phyloP scores from a whole-genome alignment of 345 rosid species.

The Crucihimalaya himalaica region DNA sequence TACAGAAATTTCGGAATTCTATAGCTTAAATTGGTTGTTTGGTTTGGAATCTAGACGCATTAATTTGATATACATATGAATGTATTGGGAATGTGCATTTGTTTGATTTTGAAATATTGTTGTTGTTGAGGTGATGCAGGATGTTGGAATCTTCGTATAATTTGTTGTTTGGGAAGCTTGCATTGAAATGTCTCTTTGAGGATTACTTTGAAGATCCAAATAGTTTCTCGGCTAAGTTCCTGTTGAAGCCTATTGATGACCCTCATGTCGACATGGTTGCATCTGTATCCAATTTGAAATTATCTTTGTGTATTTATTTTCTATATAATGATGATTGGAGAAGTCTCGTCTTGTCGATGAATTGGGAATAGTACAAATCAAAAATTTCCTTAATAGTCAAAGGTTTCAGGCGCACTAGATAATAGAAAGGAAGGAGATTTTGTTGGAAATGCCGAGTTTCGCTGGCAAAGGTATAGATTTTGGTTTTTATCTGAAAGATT shows the following conservation, averaged over 20 bases:
- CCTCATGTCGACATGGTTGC: constrained; percentile 91
- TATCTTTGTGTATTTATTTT: background rate
- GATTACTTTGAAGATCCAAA: constrained; percentile 85
- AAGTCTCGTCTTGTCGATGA: background rate
- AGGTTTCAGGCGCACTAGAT: constrained; percentile 78
- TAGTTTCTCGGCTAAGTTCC: constrained; percentile 61
- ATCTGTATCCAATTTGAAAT: constrained; percentile 57
- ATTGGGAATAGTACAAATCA: background rate
- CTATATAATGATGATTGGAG: background rate
- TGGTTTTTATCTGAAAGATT: background rate
- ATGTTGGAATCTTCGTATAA: constrained; percentile 87
- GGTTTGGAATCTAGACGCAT: background rate
- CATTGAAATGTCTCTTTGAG: constrained; percentile 73
- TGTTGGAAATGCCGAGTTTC: constrained; percentile 70
- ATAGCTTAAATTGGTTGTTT: background rate
- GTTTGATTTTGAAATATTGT: background rate
- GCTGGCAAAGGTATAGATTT: constrained; percentile 69
- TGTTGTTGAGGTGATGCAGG: constrained; percentile 47
- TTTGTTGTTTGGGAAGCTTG: constrained; percentile 79
- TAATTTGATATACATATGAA: background rate
- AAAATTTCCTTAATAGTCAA: constrained; percentile 37
- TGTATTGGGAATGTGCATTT: background rate
- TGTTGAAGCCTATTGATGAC: constrained; percentile 89
- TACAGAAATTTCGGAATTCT: background rate
- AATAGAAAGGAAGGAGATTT: constrained; percentile 56